phyloP scores from a whole-genome alignment of 2,329 filamentous ascomycete species.

The Botrytis fragariae region DNA sequence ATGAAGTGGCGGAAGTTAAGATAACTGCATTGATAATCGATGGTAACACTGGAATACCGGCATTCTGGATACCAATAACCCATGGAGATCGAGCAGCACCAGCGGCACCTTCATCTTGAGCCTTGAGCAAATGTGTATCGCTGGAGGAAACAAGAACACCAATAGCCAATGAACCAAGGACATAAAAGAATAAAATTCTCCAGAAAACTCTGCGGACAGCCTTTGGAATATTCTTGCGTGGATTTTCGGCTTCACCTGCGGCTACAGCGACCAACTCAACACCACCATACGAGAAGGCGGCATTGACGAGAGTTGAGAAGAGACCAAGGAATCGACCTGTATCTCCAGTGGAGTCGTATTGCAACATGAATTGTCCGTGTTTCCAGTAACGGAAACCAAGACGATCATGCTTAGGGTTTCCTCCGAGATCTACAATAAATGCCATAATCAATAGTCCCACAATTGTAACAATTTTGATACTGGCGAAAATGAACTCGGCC shows the following conservation, averaged over 20 bases:
- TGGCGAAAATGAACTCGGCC: slow-evolving; percentile 60
- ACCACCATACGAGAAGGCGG: slow-evolving; percentile 49
- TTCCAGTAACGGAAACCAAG: slow-evolving; percentile 72
- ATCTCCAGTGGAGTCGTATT: slow-evolving; percentile 59
- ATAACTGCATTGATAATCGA: slow-evolving; percentile 73
- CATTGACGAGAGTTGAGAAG: slow-evolving; percentile 49
- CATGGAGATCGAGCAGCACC: slow-evolving; percentile 69
- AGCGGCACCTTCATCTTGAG: slow-evolving; percentile 55
- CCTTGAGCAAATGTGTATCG: slow-evolving; percentile 61
- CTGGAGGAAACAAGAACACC: slow-evolving; percentile 71
- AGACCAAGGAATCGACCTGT: slow-evolving; percentile 71
- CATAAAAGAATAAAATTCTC: slow-evolving; percentile 71
- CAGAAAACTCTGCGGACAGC: slow-evolving; percentile 80
- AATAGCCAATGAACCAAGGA: slow-evolving; percentile 68
- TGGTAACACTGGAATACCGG: slow-evolving; percentile 61
- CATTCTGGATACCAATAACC: slow-evolving; percentile 65
- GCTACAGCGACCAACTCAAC: slow-evolving; percentile 45
- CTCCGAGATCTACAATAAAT: slow-evolving; percentile 79
- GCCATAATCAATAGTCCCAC: slow-evolving; percentile 72
- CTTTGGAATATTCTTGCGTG: slow-evolving; percentile 65
- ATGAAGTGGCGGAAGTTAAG: slow-evolving; percentile 56
- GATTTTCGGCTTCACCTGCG: slow-evolving; percentile 70
- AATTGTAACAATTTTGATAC: slow-evolving; percentile 56
- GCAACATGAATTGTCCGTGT: slow-evolving; percentile 67
- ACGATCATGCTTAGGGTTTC: slow-evolving; percentile 68